Percentiles rank a stretch among this genome's conserved stretches.
phyloP scores from a whole-genome alignment of 176 grass and related monocot species.

The Alopecurus myosuroides region DNA sequence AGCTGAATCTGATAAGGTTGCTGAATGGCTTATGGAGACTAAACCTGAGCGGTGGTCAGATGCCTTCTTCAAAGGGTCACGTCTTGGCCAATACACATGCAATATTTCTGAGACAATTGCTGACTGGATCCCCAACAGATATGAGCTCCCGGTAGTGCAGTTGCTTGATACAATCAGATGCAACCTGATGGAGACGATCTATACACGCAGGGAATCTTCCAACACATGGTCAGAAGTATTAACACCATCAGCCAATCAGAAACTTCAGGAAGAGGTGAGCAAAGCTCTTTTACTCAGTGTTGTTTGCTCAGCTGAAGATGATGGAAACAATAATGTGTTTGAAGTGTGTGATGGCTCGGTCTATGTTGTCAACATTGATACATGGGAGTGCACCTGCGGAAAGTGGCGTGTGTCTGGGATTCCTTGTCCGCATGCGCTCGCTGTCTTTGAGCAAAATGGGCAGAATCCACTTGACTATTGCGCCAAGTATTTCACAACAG shows the following conservation, averaged over 20 bases:
- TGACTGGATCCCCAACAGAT: slow-evolving; percentile 54
- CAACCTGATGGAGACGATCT: slow-evolving; percentile 74
- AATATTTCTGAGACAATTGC: slow-evolving; percentile 49
- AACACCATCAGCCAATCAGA: slow-evolving; percentile 47
- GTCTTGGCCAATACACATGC: slow-evolving; percentile 56
- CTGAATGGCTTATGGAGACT: slow-evolving; percentile 65
- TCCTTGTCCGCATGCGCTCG: slow-evolving; percentile 62
- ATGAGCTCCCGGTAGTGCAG: slow-evolving; percentile 64
- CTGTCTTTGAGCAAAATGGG: slow-evolving; percentile 41
- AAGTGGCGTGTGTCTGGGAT: slow-evolving; percentile 62
- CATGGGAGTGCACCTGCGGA: slow-evolving; percentile 64
- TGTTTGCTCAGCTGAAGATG: slow-evolving; percentile 40
- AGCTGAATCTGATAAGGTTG: slow-evolving; percentile 53
- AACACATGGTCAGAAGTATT: slow-evolving; percentile 44
- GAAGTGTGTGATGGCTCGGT: slow-evolving; percentile 55
- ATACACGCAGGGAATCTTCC: slow-evolving; percentile 41
- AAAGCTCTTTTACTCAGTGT: slow-evolving; percentile 56
- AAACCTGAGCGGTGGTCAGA: slow-evolving; percentile 76
- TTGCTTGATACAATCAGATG: slow-evolving; percentile 64
- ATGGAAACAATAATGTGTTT: slow-evolving; percentile 42
- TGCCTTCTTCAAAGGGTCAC: slow-evolving; percentile 67
- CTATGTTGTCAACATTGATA: slow-evolving; percentile 55
- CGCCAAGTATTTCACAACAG: slow-evolving; percentile 60
- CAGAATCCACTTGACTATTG: slow-evolving; percentile 55
- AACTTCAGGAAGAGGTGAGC: slow-evolving; percentile 53